Evolutionary conservation across 1,284 basidiomycete genomes (phyloP).

Genomic region (Cutaneotrichosporon cavernicola): DNA sequence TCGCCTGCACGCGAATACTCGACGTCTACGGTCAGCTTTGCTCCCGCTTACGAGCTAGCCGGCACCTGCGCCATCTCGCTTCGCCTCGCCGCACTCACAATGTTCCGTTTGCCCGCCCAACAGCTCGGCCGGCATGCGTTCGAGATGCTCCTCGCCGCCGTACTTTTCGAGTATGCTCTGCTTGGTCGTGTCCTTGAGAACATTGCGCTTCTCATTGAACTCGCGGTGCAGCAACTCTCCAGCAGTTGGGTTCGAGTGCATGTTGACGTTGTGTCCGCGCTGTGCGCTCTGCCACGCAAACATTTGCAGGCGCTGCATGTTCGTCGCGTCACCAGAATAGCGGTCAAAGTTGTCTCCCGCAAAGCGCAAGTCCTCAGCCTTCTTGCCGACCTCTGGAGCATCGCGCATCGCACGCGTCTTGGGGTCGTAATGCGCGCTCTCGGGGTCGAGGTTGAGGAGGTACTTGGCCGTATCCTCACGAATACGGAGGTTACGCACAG

Average conservation of each 20-base stretch:
- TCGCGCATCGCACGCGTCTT: slow-evolving; percentile 99
- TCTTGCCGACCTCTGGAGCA: slow-evolving; percentile 74
- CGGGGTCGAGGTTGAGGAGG: slow-evolving; percentile 91
- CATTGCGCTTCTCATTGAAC: slow-evolving; percentile 88
- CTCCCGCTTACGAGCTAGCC: not conserved
- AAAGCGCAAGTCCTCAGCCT: slow-evolving; percentile 83
- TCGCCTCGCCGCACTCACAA: slow-evolving; percentile 52
- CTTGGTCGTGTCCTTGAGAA: slow-evolving; percentile 81
- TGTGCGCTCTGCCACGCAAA: slow-evolving; percentile 97
- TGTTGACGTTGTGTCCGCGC: slow-evolving; percentile 88
- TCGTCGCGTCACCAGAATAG: slow-evolving; percentile 82
- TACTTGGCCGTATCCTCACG: slow-evolving; percentile 99
- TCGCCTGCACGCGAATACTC: slow-evolving; percentile 93
- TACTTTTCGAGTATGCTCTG: slow-evolving; percentile 84
- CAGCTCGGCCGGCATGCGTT: slow-evolving; percentile 75
- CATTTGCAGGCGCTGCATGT: slow-evolving; percentile 86
- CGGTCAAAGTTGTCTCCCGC: slow-evolving; percentile 96
- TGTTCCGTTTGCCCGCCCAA: slow-evolving; percentile 91
- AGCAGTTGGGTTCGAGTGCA: slow-evolving; percentile 94
- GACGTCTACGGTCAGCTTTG: slow-evolving; percentile 59
- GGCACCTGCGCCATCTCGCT: not conserved
- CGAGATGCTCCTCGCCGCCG: slow-evolving; percentile 90
- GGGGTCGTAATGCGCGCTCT: slow-evolving; percentile 97
- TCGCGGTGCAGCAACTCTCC: slow-evolving; percentile 88
- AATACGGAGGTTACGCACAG: slow-evolving; percentile 96